A percentile compares a stretch with the other conserved stretches of the same genome.
Conservation (phyloP, 2,329 filamentous ascomycete species). For the Colletotrichum plurivorum region DNA sequence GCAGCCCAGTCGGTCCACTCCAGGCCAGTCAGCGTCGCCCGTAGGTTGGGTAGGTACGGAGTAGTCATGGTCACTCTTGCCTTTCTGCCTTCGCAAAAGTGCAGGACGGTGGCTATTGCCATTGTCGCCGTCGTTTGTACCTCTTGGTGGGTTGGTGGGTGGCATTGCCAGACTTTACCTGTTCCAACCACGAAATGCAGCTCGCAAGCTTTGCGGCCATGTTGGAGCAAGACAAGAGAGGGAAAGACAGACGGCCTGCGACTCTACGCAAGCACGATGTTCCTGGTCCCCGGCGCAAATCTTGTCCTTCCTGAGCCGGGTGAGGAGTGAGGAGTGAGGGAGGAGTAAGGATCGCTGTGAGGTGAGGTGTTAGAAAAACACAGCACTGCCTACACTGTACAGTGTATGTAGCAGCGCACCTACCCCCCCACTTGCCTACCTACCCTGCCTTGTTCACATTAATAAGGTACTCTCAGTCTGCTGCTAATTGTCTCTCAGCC, state of each 20-base stretch:
- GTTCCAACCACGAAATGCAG: not conserved
- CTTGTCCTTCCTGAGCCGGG: slow-evolving; percentile 19
- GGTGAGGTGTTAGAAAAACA: not conserved
- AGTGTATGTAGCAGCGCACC: no score
- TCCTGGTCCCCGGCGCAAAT: slow-evolving; percentile 14
- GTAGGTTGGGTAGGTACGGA: not conserved
- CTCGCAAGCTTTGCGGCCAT: not conserved
- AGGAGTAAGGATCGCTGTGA: not conserved
- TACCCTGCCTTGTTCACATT: no score
- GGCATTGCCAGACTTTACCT: slow-evolving; percentile 3
- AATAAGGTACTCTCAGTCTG: no score
- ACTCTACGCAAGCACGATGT: slow-evolving; percentile 20
- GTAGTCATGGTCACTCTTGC: no score
- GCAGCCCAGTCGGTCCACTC: slow-evolving; percentile 20
- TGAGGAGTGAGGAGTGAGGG: slow-evolving; percentile 14
- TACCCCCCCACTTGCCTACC: no score
- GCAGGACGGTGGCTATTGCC: no score
- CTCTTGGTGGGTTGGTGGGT: no score
- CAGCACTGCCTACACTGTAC: no score
- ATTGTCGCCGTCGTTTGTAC: no score
- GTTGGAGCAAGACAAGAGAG: no score
- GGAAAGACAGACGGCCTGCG: not conserved
- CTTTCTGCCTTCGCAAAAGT: no score
- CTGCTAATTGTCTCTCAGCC: no score
- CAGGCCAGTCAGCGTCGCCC: not conserved